phyloP scores from a whole-genome alignment of 495 filamentous ascomycete genomes.

The Penicillium paxilli region DNA sequence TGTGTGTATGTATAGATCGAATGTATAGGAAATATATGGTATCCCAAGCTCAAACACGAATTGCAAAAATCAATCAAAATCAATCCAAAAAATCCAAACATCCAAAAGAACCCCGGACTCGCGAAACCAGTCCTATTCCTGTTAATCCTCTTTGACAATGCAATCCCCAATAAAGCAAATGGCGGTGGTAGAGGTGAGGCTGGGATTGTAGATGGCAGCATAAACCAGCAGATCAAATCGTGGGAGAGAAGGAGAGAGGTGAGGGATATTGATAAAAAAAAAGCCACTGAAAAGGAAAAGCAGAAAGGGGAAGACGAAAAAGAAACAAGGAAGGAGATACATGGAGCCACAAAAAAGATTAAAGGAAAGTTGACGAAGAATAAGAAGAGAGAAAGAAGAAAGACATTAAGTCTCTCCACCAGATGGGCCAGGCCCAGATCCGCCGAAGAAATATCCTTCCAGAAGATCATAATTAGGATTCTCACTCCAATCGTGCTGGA shows the following conservation, averaged over 20 bases:
- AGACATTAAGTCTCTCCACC: constrained; percentile 25
- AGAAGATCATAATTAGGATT: constrained; percentile 80
- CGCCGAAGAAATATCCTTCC: constrained; percentile 91
- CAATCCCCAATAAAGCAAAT: constrained; percentile 10
- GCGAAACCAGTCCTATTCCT: constrained; percentile 10
- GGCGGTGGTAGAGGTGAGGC: constrained; percentile 1
- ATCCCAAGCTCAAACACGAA: constrained; percentile 5
- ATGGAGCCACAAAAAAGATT: not conserved
- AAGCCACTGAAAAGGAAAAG: not conserved
- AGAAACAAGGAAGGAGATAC: constrained; percentile 2
- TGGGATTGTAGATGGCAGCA: not conserved
- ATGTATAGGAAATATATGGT: constrained; percentile 14
- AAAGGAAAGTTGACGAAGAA: constrained; percentile 2
- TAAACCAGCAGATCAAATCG: not conserved
- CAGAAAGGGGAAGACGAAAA: constrained; percentile 2
- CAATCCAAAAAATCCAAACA: not conserved
- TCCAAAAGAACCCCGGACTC: constrained; percentile 1
- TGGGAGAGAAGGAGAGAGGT: not conserved
- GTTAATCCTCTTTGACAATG: constrained; percentile 14
- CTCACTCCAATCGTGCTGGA: constrained; percentile 79
- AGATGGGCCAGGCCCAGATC: constrained; percentile 33
- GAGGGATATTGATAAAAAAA: not conserved
- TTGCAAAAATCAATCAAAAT: not conserved
- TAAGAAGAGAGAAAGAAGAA: not conserved
- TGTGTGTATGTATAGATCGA: constrained; percentile 9